Conservation (phyloP, 495 filamentous ascomycete species). For the Aspergillus sclerotioniger region DNA sequence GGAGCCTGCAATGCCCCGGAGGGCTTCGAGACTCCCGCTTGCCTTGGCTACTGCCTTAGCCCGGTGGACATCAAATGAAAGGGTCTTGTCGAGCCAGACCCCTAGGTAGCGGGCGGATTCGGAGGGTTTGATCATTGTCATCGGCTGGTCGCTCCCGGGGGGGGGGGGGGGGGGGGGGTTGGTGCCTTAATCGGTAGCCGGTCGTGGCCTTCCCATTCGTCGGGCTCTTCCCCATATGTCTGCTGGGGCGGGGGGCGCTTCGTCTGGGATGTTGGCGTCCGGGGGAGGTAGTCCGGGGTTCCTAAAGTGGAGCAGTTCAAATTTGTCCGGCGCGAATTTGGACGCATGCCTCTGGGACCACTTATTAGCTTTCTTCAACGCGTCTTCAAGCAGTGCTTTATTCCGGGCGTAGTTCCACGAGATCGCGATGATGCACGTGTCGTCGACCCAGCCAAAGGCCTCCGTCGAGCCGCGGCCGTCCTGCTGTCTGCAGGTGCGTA, state of each 20-base stretch:
- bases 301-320: slow-evolving; percentile 17
- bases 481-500: too few species aligned
- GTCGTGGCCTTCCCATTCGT: too few species aligned
- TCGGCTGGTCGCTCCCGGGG: neutral
- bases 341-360: slow-evolving; percentile 19
- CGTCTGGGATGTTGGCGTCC: too few species aligned
- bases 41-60: slow-evolving; percentile 12
- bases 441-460: slow-evolving; percentile 19
- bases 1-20: slow-evolving; percentile 1
- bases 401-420: slow-evolving; percentile 3
- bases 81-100: slow-evolving; percentile 18
- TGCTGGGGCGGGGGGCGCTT: too few species aligned
- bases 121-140: neutral
- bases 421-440: slow-evolving; percentile 11
- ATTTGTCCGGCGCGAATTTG: slow-evolving; percentile 18
- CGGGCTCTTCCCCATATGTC: too few species aligned
- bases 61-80: slow-evolving; percentile 14
- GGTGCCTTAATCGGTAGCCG: too few species aligned
- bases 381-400: slow-evolving; percentile 3
- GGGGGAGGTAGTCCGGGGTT: too few species aligned
- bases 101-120: slow-evolving; percentile 7
- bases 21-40: neutral
- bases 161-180: neutral
- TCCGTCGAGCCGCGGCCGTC: too few species aligned
- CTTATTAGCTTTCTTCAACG: neutral